phyloP scores from a whole-genome alignment of 2,329 filamentous ascomycete species.

The Paecilomyces niveus region DNA sequence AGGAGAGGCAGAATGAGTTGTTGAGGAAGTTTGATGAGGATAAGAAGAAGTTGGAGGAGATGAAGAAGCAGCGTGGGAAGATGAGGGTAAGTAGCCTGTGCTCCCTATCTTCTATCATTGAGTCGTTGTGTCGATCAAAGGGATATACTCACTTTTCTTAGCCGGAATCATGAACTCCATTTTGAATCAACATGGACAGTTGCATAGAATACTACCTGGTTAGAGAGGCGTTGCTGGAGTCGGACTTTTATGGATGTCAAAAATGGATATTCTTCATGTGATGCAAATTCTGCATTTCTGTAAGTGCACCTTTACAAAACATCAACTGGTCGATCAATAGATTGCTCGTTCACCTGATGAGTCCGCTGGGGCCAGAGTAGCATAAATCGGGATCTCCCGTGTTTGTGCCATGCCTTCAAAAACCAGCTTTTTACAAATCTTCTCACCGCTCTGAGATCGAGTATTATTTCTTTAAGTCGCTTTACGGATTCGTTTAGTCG shows the following conservation, averaged over 20 bases:
- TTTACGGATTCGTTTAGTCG: neutral
- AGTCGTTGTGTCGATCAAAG: conserved; percentile 2
- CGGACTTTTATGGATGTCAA: neutral
- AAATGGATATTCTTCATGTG: neutral
- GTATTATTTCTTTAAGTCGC: neutral
- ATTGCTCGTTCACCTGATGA: conserved; percentile 35
- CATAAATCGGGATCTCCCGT: conserved; percentile 22
- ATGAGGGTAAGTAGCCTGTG: conserved; percentile 39
- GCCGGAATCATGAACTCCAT: conserved; percentile 24
- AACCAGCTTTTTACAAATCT: conserved; percentile 57
- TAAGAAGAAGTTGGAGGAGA: conserved; percentile 60
- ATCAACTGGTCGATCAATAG: neutral
- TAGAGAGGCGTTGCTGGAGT: conserved; percentile 21
- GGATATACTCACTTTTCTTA: conserved; percentile 11
- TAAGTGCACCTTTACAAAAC: conserved; percentile 7
- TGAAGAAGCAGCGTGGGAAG: conserved; percentile 61
- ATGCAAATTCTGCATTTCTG: conserved; percentile 1
- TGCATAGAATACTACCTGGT: neutral
- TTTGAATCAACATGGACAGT: neutral
- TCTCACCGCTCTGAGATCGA: conserved; percentile 54
- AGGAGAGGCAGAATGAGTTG: conserved; percentile 64
- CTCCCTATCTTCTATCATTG: conserved; percentile 4
- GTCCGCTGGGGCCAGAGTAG: conserved; percentile 49
- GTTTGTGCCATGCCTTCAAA: conserved; percentile 49
- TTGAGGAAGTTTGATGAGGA: conserved; percentile 70